These are phyloP conservation scores for Fusarium mundagurra DNA, from an alignment of 2,329 filamentous ascomycete genomes.

Conservation along the genomic window DNA sequence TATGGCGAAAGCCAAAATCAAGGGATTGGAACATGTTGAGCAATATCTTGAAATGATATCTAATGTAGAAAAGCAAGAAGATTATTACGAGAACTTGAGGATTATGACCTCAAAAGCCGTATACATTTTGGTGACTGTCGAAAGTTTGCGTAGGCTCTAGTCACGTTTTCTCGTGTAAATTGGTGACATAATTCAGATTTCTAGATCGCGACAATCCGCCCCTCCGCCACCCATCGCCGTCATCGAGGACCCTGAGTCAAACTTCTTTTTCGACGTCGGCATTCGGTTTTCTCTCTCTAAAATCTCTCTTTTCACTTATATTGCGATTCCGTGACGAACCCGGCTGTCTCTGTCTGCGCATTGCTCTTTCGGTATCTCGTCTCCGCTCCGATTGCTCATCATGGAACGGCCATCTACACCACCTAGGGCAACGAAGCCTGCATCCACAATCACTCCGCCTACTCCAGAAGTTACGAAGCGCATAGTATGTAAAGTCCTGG, in stretches of 20 bases:
- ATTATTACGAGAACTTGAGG: neutral
- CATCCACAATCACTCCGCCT: conserved; percentile 55
- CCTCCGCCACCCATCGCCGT: conserved; percentile 41
- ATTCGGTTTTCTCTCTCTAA: neutral
- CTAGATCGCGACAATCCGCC: conserved; percentile 39
- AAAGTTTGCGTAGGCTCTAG: neutral
- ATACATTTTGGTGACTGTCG: neutral
- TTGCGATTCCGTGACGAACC: neutral
- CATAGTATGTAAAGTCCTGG: conserved; percentile 56
- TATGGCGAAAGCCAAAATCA: neutral
- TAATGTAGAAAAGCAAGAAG: neutral
- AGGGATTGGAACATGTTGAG: neutral
- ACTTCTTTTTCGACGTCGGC: neutral
- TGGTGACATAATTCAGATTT: conserved; percentile 40
- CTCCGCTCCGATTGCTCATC: neutral
- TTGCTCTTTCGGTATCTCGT: neutral
- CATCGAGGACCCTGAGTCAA: neutral
- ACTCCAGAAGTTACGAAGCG: conserved; percentile 65
- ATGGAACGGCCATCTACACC: conserved; percentile 63
- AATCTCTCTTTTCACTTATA: neutral
- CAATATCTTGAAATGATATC: neutral
- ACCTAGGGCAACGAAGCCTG: conserved; percentile 48
- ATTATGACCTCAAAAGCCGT: neutral
- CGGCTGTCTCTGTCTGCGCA: neutral
- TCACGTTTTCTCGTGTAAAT: conserved; percentile 48